Evolutionary conservation across 2,329 filamentous ascomycete genomes (phyloP).

Genomic region (Arthrobotrys conoides): DNA sequence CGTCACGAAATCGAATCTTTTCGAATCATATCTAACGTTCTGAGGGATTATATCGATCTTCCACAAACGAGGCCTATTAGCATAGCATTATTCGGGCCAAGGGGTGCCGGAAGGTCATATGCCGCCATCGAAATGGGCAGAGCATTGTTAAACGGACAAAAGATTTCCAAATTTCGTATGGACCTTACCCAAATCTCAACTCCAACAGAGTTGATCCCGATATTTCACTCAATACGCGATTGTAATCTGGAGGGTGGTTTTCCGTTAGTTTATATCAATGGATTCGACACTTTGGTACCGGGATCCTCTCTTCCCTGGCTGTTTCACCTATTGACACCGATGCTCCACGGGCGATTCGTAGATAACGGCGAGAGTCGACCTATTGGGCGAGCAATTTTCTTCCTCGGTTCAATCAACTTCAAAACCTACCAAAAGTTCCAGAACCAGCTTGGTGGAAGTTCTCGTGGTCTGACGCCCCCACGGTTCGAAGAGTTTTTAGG

Average conservation of each 20-base stretch:
- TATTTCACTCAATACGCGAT: constrained; percentile 50
- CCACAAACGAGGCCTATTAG: constrained; percentile 49
- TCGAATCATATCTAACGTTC: constrained; percentile 40
- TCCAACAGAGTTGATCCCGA: constrained; percentile 30
- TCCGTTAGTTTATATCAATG: constrained; percentile 48
- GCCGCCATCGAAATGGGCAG: constrained; percentile 36
- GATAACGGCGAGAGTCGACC: constrained; percentile 44
- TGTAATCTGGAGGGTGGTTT: constrained; percentile 47
- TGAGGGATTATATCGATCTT: constrained; percentile 44
- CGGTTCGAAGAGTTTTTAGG: constrained; percentile 50
- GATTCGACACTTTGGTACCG: constrained; percentile 38
- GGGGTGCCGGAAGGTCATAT: constrained; percentile 37
- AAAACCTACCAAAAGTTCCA: constrained; percentile 51
- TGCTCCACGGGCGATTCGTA: constrained; percentile 42
- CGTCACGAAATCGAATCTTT: constrained; percentile 55
- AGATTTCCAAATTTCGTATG: constrained; percentile 30
- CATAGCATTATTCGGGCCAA: constrained; percentile 45
- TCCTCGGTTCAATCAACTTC: constrained; percentile 41
- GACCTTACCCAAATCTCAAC: constrained; percentile 40
- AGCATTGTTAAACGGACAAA: constrained; percentile 27
- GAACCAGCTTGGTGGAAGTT: constrained; percentile 22
- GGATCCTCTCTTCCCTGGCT: constrained; percentile 40
- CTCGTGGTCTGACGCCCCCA: constrained; percentile 13
- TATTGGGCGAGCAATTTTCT: constrained; percentile 48
- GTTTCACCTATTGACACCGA: constrained; percentile 40